These are phyloP conservation scores for Thelonectria discophora DNA, from an alignment of 2,329 filamentous ascomycete genomes.

Conservation along the genomic window DNA sequence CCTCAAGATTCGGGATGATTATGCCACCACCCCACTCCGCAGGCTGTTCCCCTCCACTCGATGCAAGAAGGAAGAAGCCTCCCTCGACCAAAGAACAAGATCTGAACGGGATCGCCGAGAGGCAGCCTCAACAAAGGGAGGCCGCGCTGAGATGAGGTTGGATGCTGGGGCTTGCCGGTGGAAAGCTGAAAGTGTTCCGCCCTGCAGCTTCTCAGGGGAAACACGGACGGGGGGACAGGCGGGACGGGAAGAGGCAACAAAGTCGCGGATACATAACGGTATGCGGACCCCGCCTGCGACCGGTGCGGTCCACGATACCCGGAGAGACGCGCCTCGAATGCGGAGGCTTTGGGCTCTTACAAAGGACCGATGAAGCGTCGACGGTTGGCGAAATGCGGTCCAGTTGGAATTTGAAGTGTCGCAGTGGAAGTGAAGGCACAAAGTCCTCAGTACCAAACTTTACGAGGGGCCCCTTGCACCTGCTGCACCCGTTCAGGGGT, in stretches of 20 bases:
- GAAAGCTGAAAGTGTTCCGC: constrained; percentile 18
- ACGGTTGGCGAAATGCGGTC: not conserved
- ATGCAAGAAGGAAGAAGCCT: not conserved
- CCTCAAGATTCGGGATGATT: too few species aligned
- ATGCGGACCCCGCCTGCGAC: constrained; percentile 14
- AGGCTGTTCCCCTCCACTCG: not conserved
- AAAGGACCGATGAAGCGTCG: not conserved
- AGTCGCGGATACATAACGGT: constrained; percentile 24
- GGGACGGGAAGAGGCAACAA: constrained; percentile 9
- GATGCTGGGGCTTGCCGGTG: constrained; percentile 2
- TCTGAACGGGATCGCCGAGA: not conserved
- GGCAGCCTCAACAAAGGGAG: not conserved
- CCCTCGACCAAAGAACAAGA: not conserved
- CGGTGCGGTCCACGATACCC: constrained; percentile 18
- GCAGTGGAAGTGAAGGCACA: too few species aligned
- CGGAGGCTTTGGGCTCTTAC: not conserved
- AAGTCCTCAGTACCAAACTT: not conserved
- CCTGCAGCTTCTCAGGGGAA: constrained; percentile 21
- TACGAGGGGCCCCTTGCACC: constrained; percentile 10
- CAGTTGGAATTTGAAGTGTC: not conserved
- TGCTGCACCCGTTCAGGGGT: constrained; percentile 17
- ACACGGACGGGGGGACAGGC: not conserved
- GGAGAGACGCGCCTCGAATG: not conserved
- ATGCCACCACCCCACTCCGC: not conserved
- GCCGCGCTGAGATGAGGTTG: not conserved